Evolutionary conservation across 495 filamentous ascomycete genomes (phyloP).

Genomic region (Aspergillus avenaceus): DNA sequence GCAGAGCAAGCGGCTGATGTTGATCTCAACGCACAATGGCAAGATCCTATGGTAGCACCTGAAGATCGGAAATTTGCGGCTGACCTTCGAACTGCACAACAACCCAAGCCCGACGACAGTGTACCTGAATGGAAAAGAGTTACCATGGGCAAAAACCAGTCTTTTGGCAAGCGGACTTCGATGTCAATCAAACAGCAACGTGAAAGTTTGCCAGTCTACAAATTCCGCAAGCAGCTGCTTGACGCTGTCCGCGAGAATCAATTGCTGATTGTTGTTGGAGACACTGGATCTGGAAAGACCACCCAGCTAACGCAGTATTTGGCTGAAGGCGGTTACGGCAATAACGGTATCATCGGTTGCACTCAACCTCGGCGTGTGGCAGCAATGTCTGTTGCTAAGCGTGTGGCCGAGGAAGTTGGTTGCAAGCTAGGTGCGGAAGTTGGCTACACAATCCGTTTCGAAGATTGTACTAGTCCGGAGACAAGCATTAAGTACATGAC

Average conservation of each 20-base stretch:
- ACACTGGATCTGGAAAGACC: slow-evolving; percentile 96
- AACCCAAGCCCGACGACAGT: slow-evolving; percentile 54
- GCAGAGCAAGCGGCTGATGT: slow-evolving; percentile 73
- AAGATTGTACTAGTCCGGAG: slow-evolving; percentile 84
- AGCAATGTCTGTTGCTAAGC: slow-evolving; percentile 94
- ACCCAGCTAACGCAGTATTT: slow-evolving; percentile 95
- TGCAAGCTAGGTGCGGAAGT: slow-evolving; percentile 88
- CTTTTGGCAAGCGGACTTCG: slow-evolving; percentile 79
- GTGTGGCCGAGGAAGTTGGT: slow-evolving; percentile 95
- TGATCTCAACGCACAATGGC: slow-evolving; percentile 89
- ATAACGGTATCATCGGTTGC: slow-evolving; percentile 91
- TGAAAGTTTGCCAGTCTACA: slow-evolving; percentile 85
- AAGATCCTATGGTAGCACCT: slow-evolving; percentile 89
- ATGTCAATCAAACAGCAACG: slow-evolving; percentile 96
- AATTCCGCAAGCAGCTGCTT: slow-evolving; percentile 82
- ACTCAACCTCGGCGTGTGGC: slow-evolving; percentile 97
- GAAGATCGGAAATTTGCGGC: slow-evolving; percentile 82
- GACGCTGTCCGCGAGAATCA: slow-evolving; percentile 87
- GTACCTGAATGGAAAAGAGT: slow-evolving; percentile 93
- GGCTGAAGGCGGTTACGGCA: slow-evolving; percentile 85
- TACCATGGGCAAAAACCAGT: slow-evolving; percentile 74
- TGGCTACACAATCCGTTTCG: slow-evolving; percentile 96
- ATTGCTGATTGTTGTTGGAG: slow-evolving; percentile 91
- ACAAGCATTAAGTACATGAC: slow-evolving; percentile 99
- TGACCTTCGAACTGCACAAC: slow-evolving; percentile 62